These are phyloP conservation scores for Miscanthus lutarioriparius DNA, from an alignment of 176 grass and related monocot species.

Conservation along the genomic window DNA sequence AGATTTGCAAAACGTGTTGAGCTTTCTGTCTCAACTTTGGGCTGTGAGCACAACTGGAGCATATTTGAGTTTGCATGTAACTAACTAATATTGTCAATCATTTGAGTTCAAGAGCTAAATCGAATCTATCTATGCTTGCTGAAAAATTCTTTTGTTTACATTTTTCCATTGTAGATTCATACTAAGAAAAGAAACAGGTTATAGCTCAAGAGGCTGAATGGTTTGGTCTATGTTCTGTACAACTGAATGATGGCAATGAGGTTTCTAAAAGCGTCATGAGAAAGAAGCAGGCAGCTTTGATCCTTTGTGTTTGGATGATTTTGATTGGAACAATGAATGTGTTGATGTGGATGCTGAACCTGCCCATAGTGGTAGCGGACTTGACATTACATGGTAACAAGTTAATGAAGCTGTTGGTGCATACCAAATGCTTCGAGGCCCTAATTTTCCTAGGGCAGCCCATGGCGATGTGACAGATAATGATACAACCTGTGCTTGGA, in stretches of 20 bases:
- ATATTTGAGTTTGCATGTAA: neutral
- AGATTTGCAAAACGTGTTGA: neutral
- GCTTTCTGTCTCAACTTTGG: neutral
- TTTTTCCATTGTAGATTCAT: neutral
- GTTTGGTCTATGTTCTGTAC: neutral
- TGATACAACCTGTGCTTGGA: neutral
- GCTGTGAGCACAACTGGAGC: neutral
- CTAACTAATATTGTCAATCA: too few species aligned
- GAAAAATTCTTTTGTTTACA: neutral
- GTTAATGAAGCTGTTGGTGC: neutral
- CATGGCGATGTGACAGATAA: neutral
- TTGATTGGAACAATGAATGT: conserved; percentile 12
- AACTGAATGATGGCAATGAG: neutral
- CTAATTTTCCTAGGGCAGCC: neutral
- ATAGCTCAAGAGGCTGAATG: neutral
- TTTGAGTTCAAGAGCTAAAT: too few species aligned
- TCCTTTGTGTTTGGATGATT: neutral
- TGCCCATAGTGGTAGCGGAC: neutral
- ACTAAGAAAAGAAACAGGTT: too few species aligned
- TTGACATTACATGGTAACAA: neutral
- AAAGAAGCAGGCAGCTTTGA: neutral
- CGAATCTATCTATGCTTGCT: too few species aligned
- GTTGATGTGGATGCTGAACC: neutral
- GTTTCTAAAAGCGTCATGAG: neutral
- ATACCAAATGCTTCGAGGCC: neutral